phyloP scores from a whole-genome alignment of 2,329 filamentous ascomycete species.

The Acrodontium crateriforme region DNA sequence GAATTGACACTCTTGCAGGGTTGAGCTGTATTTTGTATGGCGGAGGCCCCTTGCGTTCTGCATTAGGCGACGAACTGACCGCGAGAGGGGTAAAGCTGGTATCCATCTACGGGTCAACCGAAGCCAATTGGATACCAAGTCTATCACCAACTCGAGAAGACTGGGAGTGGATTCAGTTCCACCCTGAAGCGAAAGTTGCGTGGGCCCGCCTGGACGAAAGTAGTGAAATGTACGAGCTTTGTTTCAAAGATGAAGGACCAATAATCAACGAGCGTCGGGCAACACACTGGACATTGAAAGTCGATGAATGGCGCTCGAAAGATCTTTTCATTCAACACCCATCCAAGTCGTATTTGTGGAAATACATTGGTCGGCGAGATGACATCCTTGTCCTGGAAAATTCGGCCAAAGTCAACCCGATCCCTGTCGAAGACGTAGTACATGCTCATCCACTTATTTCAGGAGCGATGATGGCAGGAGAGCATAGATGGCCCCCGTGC shows the following conservation, averaged over 20 bases:
- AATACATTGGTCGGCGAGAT: slow-evolving; percentile 16
- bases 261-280: slow-evolving; percentile 1
- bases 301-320: slow-evolving; percentile 16
- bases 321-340: slow-evolving; percentile 18
- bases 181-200: background rate
- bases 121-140: slow-evolving; percentile 1
- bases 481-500: slow-evolving; percentile 16
- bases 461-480: slow-evolving; percentile 21
- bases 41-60: slow-evolving; percentile 2
- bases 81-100: background rate
- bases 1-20: slow-evolving; percentile 1
- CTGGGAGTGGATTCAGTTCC: slow-evolving; percentile 3
- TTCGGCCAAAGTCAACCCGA: slow-evolving; percentile 19
- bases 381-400: slow-evolving; percentile 20
- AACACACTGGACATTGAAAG: slow-evolving; percentile 18
- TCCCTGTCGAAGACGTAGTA: slow-evolving; percentile 8
- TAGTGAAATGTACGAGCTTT: slow-evolving; percentile 1
- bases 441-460: slow-evolving; percentile 14
- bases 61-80: slow-evolving; percentile 1
- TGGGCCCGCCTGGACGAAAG: slow-evolving; percentile 3
- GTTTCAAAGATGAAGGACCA: slow-evolving; percentile 2
- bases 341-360: slow-evolving; percentile 14
- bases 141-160: slow-evolving; percentile 1
- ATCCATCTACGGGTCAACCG: slow-evolving; percentile 2
- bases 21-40: slow-evolving; percentile 3